A percentile compares a stretch with the other conserved stretches of the same genome.
Conservation (phyloP, 1,284 basidiomycete species). For the Marasmius sp. region DNA sequence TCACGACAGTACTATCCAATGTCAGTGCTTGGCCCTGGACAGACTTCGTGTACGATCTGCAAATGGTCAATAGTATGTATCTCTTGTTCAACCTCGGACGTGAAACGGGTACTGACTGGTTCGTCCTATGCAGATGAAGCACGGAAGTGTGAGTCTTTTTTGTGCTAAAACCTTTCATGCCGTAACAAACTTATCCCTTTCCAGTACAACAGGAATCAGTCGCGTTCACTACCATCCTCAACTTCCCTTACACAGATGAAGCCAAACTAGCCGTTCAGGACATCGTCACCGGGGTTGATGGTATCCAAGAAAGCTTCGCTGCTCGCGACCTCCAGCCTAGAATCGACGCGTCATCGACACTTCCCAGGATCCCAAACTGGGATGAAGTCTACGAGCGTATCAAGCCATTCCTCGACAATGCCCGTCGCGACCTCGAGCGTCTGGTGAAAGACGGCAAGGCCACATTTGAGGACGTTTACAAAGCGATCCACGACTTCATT, state of each 20-base stretch:
- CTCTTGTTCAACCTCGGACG: neutral
- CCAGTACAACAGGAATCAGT: neutral
- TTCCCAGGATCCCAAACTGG: neutral
- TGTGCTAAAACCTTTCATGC: neutral
- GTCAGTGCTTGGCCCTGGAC: neutral
- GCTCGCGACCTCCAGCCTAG: neutral
- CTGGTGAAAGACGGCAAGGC: neutral
- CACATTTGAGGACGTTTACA: neutral
- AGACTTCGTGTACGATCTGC: neutral
- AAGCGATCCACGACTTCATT: neutral
- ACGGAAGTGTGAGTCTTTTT: neutral
- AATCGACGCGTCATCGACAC: neutral
- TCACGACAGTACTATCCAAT: neutral
- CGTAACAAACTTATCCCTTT: neutral
- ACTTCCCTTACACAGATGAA: no score
- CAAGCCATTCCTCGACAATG: neutral
- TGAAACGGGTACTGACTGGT: neutral
- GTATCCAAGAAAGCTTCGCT: neutral
- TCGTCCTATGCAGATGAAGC: neutral
- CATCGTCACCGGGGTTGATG: no score
- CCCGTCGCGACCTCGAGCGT: neutral
- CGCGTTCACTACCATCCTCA: neutral
- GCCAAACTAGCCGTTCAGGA: no score
- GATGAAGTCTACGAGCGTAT: constrained; percentile 1
- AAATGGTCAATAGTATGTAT: neutral